Conservation (phyloP, 176 grass and related monocot species). For the Leersia perrieri region DNA sequence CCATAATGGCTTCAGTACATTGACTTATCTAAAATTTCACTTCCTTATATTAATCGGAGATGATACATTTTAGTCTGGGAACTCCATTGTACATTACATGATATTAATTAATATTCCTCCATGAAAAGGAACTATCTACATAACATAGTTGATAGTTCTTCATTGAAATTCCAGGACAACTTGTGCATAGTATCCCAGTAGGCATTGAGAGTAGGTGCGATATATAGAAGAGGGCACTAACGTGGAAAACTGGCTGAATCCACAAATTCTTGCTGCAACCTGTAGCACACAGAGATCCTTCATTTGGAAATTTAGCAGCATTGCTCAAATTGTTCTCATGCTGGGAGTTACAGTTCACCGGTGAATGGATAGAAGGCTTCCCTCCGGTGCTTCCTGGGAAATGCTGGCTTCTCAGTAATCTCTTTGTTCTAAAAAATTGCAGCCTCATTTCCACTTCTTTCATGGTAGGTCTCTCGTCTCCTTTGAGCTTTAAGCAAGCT, state of each 20-base stretch:
- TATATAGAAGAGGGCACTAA: background rate
- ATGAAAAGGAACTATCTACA: too few species aligned
- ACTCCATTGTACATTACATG: too few species aligned
- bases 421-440: conserved; percentile 33
- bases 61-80: too few species aligned
- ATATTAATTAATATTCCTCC: too few species aligned
- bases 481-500: conserved; percentile 38
- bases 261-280: conserved; percentile 21
- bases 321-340: background rate
- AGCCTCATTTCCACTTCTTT: conserved; percentile 58
- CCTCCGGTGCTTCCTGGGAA: background rate
- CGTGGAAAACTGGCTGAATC: background rate
- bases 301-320: background rate
- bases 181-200: too few species aligned
- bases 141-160: too few species aligned
- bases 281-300: background rate
- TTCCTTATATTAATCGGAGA: too few species aligned
- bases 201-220: too few species aligned
- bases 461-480: conserved; percentile 34
- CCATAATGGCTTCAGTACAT: too few species aligned
- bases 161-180: too few species aligned
- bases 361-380: too few species aligned
- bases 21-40: too few species aligned
- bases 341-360: background rate
- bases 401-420: background rate